Base-by-base conservation (phyloP, 2,329 filamentous ascomycete species). In the Calonectria henricotiae region DNA sequence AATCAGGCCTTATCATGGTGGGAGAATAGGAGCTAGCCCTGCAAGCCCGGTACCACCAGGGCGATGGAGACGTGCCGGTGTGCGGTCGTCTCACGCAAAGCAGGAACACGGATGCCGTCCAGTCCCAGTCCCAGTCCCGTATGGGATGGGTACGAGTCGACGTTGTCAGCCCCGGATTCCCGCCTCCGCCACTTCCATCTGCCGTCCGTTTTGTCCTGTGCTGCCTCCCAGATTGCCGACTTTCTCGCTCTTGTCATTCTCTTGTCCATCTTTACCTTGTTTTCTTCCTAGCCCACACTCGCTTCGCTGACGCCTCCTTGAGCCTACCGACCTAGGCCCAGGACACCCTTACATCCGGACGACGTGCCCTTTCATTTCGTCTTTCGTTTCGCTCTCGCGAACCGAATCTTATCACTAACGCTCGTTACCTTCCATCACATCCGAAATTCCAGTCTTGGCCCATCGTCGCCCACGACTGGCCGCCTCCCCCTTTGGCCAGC, bases 131-230 rank as follows among this genome's bases (percentile, higher is more conserved):
- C 64, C 23, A 49, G 20, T 41, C 23, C 43, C 47, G 27, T 41
- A 23, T 47, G n/a, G 60, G 23, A 23, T 47, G n/a, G 60, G 23
- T 67, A 66, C 69, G 58, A 72, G 73, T 77, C 76, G 71, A 69
- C 70, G 73, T 61, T 70, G 72, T 76, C 73, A 77, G 74, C 76
- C 74, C 76, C 71, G 68, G 76, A 76, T 76, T 69, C 71, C 35
- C 74, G 67, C 68, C 73, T 75, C 70, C 76, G 76, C 76, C 74
- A 77, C 75, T 67, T 72, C 37, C 72, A 76, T 77, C 75, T 78
- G 62, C 75, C 72, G 71, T 71, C 20, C 51, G 51, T 37, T 25
- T 58, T 55, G 35, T 35, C 20, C 51, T 70, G 70, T 70, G 62
- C 71, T 68, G 61, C 49, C 71, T 71, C 62, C 60, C 55, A 68